Base-by-base conservation (phyloP, 768 basidiomycete species). In the Trametes maxima region DNA sequence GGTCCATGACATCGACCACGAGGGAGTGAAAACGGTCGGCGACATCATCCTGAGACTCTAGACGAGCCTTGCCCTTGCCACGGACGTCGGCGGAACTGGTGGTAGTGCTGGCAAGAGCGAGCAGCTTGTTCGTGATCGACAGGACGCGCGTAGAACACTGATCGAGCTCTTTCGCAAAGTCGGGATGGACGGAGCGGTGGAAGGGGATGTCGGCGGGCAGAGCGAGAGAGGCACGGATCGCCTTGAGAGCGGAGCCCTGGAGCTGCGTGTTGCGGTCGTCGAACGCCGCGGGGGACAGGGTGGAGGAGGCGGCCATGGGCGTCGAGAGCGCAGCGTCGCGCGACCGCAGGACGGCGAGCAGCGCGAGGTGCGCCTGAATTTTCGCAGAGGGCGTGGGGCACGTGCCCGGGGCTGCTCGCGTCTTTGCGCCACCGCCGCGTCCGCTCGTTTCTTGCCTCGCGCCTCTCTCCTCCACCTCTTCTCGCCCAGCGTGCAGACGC, bases 1-100 rank as follows among this genome's bases (percentile, higher is more conserved):
- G 81, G 71, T 99, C 96, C 80, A 96, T 84, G 0, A 85, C 78
- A 69, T 94, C 92, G n/a, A 92, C 88, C 2, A 96, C 81, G 21
- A 85, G 73, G 17, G 84, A 78, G 65, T 90, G 83, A 72, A 94
- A 96, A 65, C 84, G 85, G 71, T 97, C 95, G 35, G 92, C 74
- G 3, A 95, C 82, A 74, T 95, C 90, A 67, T 97, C 94, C 69
- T 90, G 83, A 57, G 78, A 83, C 57, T 81, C 78, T 53, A 90
- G 67, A 67, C 78, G 81, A 19, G 74, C 77, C 69, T 87, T 86
- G 25, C 82, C 83, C 71, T 87, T 86, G 28, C 76, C 74, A 51
- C 75, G 76, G 33, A 65, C 64, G 69, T 68, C 49, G 42, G 62
- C 54, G 10, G 70, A 57, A 66, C 75, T 43, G 67, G 78, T 78